Evolutionary conservation across 768 basidiomycete species (phyloP).

Genomic region (Agrocybe pediades): DNA sequence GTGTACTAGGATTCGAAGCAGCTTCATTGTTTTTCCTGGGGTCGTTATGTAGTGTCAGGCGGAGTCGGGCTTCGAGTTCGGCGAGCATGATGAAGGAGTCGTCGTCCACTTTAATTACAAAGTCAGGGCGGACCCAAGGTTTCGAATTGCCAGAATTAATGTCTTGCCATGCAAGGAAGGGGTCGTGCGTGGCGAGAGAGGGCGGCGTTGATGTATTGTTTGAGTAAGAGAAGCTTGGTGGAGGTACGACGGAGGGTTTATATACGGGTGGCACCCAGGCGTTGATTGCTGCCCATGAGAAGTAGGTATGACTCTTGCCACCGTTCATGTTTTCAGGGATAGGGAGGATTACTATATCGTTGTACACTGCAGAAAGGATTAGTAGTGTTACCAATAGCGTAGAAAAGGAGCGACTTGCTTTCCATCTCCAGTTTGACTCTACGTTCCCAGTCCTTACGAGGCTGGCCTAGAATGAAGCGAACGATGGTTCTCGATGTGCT

Average conservation of each 20-base stretch:
- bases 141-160: constrained; percentile 39
- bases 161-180: constrained; percentile 58
- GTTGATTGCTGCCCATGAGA: constrained; percentile 88
- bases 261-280: constrained; percentile 89
- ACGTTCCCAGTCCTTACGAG: constrained; percentile 76
- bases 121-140: constrained; percentile 88
- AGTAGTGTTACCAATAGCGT: constrained; percentile 8
- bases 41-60: constrained; percentile 64
- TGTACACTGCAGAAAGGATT: constrained; percentile 57
- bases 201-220: constrained; percentile 57
- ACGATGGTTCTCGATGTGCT: constrained; percentile 86
- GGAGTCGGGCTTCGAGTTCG: constrained; percentile 88
- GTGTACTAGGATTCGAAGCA: constrained; percentile 6
- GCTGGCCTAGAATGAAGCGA: constrained; percentile 87
- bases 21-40: constrained; percentile 5
- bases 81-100: constrained; percentile 95
- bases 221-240: constrained; percentile 66
- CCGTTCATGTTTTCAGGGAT: constrained; percentile 94
- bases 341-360: constrained; percentile 85
- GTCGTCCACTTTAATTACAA: constrained; percentile 92
- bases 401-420: constrained; percentile 51
- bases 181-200: constrained; percentile 71
- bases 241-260: constrained; percentile 42
- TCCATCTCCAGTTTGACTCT: constrained; percentile 88
- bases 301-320: constrained; percentile 91